Conservation (phyloP, 2,329 filamentous ascomycete species). For the Cytospora schulzeri region DNA sequence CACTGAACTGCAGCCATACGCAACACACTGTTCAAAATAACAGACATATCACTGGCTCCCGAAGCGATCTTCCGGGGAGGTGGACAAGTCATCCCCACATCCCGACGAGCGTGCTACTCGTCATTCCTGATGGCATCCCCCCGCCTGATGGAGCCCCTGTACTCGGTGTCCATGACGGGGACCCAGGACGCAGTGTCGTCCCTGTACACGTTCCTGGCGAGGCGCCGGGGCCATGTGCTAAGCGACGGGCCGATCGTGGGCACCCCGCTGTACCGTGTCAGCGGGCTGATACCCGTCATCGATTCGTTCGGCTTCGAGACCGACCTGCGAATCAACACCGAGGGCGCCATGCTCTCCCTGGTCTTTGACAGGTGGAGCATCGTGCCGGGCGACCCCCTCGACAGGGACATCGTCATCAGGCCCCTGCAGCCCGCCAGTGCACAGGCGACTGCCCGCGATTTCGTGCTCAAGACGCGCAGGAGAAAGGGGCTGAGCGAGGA, state of each 20-base stretch:
- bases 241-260: conserved; percentile 93
- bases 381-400: conserved; percentile 92
- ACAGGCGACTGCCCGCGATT: conserved; percentile 90
- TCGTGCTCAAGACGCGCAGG: conserved; percentile 91
- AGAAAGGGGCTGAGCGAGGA: conserved; percentile 95
- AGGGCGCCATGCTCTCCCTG: conserved; percentile 86
- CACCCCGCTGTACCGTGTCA: conserved; percentile 89
- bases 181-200: conserved; percentile 86
- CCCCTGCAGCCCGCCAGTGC: conserved; percentile 86
- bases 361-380: conserved; percentile 97
- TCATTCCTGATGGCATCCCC: conserved; percentile 97
- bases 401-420: conserved; percentile 78
- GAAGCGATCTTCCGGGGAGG: conserved; percentile 95
- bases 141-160: conserved; percentile 94
- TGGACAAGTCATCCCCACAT: conserved; percentile 95
- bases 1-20: conserved; percentile 69
- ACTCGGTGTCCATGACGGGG: conserved; percentile 89
- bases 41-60: conserved; percentile 80
- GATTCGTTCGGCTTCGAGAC: conserved; percentile 98
- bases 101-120: conserved; percentile 88
- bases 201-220: conserved; percentile 88
- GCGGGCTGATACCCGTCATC: conserved; percentile 90
- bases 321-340: conserved; percentile 91
- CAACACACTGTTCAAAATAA: conserved; percentile 96
- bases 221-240: conserved; percentile 87